Base-by-base conservation (phyloP, 2,329 filamentous ascomycete genomes). In the Beauveria rudraprayagi region DNA sequence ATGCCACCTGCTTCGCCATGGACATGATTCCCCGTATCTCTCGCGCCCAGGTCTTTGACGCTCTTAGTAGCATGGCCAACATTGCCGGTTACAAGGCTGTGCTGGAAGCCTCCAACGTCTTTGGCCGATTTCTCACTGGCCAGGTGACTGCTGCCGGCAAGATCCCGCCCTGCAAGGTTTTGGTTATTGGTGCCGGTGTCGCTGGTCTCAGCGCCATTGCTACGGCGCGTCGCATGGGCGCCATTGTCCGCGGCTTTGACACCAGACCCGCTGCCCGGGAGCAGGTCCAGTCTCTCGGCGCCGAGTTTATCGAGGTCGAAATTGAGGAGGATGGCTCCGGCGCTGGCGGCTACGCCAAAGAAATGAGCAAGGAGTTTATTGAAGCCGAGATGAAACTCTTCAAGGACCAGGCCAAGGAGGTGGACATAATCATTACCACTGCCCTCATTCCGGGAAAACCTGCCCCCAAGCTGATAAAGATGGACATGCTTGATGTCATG, bases 81-180 rank as follows among this genome's bases (percentile, higher is more conserved):
- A 96, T 96, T 75, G 90, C 91, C 24, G 92, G 92, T 0, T 96
- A 96, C 76, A 96, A 95, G 74, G 92, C 91, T 46, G 90, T 96
- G 1, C 78, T 96, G 48, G 91, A 96, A 73, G 92, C 91, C 1
- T 92, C 90, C 16, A 96, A 96, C 73, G 86, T 89, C 65, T 96
- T 95, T 73, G 91, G 91, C 57, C 85, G 91, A 51, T 96, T 95
- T 70, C 75, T 96, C 66, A 95, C 91, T 14, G 92, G 91, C 30
- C 92, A 96, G 72, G 90, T 92, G 17, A 96, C 92, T 5, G 92
- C 92, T 56, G 92, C 92, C 59, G 92, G 92, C 52, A 86, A 94
- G 80, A 94, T 96, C 40, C 91, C 92, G 0, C 91, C 91, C 4
- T 91, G 90, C 71, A 96, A 96, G 73, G 89, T 96, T 6, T 78